Evolutionary conservation across 2,329 filamentous ascomycete genomes (phyloP), one percentile per base, ranked within the genome.

Genomic region (Sodiomyces alkalinus): DNA sequence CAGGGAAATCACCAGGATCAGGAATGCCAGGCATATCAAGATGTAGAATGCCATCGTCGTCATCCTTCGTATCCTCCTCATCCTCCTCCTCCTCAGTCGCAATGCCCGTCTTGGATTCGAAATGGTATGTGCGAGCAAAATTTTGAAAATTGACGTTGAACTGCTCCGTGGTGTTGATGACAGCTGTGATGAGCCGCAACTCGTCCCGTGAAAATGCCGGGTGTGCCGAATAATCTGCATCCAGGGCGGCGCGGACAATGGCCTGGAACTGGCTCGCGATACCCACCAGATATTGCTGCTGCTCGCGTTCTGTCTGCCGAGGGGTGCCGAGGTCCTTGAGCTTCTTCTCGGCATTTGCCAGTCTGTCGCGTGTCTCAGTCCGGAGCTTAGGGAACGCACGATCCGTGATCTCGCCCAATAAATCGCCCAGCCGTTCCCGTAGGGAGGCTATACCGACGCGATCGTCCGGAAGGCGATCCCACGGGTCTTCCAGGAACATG

Each of bases 321-420:
- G 25, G 17, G 6, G n/a, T 18, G n/a, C 25, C 12, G 11, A 27
- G 7, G 5, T 19, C 25, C n/a, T 27, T 27, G 17, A 27, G 25
- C 16, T 18, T 27, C 16, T 18, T 14, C 25, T 8, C 6, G 17
- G n/a, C 25, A 7, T 19, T 14, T 5, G 4, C 17, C 17, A 27
- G 25, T 22, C 33, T 36, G 13, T 29, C 27, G 2, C 39, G 22
- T 10, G 39, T 35, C 6, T 48, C 47, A 0, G 30, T 34, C 2
- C 40, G 34, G 4, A 52, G 32, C 7, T 33, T 36, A 4, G 42
- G 42, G 13, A 49, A 51, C 13, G 41, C 43, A 3, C 35, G 35
- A n/a, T 36, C 36, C 1, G 47, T 43, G 6, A 49, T 41, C 1
- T 48, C 39, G 3, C 39, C 40, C 0, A 51, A 37, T 0, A 51